Evolutionary conservation across 2,329 filamentous ascomycete genomes (phyloP).

Genomic region (Ophiocordyceps australis): DNA sequence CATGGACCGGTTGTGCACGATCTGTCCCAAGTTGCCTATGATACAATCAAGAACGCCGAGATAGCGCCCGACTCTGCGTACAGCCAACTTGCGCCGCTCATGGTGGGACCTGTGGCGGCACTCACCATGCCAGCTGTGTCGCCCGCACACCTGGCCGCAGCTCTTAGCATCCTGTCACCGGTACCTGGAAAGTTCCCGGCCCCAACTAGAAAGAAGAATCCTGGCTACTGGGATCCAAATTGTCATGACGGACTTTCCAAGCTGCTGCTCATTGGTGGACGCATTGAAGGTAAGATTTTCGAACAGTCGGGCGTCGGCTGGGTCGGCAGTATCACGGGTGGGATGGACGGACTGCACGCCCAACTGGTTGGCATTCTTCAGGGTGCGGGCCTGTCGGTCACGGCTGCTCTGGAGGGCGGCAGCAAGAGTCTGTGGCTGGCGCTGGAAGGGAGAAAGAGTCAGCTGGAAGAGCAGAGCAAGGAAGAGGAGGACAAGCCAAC

Average conservation of each 20-base stretch:
- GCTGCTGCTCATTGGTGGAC: constrained; percentile 67
- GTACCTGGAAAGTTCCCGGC: constrained; percentile 56
- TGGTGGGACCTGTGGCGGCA: constrained; percentile 66
- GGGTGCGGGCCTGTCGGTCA: constrained; percentile 59
- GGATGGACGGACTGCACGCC: constrained; percentile 60
- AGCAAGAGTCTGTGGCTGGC: constrained; percentile 74
- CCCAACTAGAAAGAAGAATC: constrained; percentile 56
- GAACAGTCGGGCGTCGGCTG: constrained; percentile 50
- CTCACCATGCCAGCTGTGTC: constrained; percentile 70
- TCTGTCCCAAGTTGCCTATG: constrained; percentile 32
- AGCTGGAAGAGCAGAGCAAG: constrained; percentile 46
- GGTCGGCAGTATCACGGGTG: constrained; percentile 61
- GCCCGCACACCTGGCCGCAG: constrained; percentile 67
- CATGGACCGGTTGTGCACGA: constrained; percentile 25
- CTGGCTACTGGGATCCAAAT: constrained; percentile 61
- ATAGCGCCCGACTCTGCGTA: constrained; percentile 22
- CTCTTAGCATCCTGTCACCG: constrained; percentile 61
- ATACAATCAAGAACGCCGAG: constrained; percentile 21
- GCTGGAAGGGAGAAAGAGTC: constrained; percentile 62
- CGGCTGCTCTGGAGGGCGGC: constrained; percentile 61
- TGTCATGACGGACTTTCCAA: constrained; percentile 78
- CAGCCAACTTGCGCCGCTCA: constrained; percentile 50
- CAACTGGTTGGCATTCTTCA: constrained; percentile 72
- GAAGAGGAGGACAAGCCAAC: too few relatives aligned
- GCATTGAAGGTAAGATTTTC: constrained; percentile 73